Percentiles rank a stretch among this genome's conserved stretches.
These are phyloP conservation scores for Penicillium corylophilum DNA, from an alignment of 2,329 filamentous ascomycete genomes.

Conservation along the genomic window DNA sequence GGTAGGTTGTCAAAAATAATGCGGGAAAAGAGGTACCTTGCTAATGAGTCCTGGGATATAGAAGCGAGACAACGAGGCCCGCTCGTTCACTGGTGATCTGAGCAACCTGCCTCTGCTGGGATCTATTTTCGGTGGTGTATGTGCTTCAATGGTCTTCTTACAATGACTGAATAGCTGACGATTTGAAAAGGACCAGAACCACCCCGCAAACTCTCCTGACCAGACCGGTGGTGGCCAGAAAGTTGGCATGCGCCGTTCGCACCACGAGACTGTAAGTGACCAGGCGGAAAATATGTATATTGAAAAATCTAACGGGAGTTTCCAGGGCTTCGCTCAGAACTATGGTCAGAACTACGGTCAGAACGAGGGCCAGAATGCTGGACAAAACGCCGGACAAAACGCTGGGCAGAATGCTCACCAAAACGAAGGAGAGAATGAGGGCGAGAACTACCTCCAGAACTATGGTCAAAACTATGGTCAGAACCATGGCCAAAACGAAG, in stretches of 20 bases:
- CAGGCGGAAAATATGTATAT: not conserved
- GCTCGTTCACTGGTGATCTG: slow-evolving; percentile 17
- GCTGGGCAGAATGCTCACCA: slow-evolving; percentile 3
- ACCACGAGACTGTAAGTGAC: not conserved
- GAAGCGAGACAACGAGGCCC: slow-evolving; percentile 6
- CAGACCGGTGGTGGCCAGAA: slow-evolving; percentile 1
- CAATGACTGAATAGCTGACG: not conserved
- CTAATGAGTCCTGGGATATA: not conserved
- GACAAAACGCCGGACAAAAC: slow-evolving; percentile 4
- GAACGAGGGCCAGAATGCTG: not conserved
- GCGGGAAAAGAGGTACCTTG: no score
- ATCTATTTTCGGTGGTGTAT: slow-evolving; percentile 17
- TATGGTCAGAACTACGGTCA: slow-evolving; percentile 8
- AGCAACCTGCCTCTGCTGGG: slow-evolving; percentile 13
- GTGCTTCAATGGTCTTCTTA: not conserved
- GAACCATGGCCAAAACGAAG: slow-evolving; percentile 4
- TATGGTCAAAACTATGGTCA: not conserved
- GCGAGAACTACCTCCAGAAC: not conserved
- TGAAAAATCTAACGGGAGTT: not conserved
- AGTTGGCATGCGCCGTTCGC: not conserved
- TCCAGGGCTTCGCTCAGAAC: slow-evolving; percentile 3
- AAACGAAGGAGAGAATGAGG: not conserved
- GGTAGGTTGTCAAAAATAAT: not conserved
- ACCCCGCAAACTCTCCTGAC: slow-evolving; percentile 3
- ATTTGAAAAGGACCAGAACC: slow-evolving; percentile 7